These are phyloP conservation scores for Acanthochlamys bracteata DNA, from an alignment of 106 monocot genomes.

Conservation along the genomic window DNA sequence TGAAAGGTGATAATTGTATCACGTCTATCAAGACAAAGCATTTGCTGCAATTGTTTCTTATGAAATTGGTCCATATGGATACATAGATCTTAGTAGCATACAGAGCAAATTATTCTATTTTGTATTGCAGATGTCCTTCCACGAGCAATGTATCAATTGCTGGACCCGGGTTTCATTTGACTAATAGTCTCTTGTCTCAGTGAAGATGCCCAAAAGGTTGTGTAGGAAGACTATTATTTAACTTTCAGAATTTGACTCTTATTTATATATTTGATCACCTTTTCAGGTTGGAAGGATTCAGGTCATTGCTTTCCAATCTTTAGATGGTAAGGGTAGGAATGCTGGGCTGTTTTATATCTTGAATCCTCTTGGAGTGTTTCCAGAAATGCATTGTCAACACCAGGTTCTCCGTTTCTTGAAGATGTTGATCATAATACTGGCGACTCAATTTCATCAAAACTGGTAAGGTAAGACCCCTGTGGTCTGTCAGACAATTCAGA, in stretches of 20 bases:
- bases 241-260: neutral
- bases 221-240: neutral
- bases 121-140: conserved; percentile 70
- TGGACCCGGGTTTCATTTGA: conserved; percentile 88
- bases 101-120: neutral
- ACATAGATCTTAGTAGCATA: too few relatives aligned
- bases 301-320: conserved; percentile 92
- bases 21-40: too few relatives aligned
- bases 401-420: conserved; percentile 34
- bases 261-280: neutral
- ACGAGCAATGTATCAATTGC: conserved; percentile 91
- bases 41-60: too few relatives aligned
- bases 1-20: too few relatives aligned
- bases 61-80: too few relatives aligned
- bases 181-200: conserved; percentile 93
- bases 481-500: neutral
- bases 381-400: conserved; percentile 31
- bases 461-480: conserved; percentile 32
- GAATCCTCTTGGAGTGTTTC: conserved; percentile 69
- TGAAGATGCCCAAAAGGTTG: conserved; percentile 79
- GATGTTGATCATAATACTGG: conserved; percentile 58
- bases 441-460: conserved; percentile 48
- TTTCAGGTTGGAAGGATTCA: conserved; percentile 84
- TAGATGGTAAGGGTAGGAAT: conserved; percentile 46
- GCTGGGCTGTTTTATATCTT: conserved; percentile 37